phyloP scores from a whole-genome alignment of 306 rosid genomes.

The Prunus davidiana region DNA sequence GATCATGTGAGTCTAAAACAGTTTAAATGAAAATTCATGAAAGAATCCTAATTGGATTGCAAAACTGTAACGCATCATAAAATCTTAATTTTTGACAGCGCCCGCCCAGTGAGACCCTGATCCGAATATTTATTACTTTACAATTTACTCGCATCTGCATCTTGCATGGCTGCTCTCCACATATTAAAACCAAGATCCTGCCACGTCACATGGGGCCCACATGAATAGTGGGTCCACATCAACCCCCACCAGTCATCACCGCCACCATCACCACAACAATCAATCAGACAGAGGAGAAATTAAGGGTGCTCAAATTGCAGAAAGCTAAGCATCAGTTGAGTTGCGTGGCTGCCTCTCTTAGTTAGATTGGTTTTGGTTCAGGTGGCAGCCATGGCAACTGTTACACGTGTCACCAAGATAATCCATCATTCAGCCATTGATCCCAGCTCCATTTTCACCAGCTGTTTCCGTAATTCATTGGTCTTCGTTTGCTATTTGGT shows the following conservation, averaged over 20 bases:
- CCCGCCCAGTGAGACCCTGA: no score
- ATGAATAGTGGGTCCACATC: not conserved
- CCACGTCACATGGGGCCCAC: constrained; percentile 1
- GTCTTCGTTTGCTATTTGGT: not conserved
- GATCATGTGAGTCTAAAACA: no score
- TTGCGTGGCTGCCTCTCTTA: not conserved
- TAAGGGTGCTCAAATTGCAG: not conserved
- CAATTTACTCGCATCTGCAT: not conserved
- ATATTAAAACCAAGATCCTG: constrained; percentile 8
- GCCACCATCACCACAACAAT: not conserved
- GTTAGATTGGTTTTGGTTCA: not conserved
- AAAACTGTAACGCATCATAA: not conserved
- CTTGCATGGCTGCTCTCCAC: constrained; percentile 11
- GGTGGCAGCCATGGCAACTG: constrained; percentile 7
- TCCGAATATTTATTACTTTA: no score
- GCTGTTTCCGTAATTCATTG: not conserved
- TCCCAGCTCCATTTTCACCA: not conserved
- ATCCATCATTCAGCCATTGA: not conserved
- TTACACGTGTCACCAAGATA: not conserved
- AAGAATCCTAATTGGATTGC: not conserved
- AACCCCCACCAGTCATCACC: not conserved
- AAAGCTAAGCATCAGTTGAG: not conserved
- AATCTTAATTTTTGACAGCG: not conserved
- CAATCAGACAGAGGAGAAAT: not conserved
- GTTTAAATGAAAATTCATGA: not conserved